Evolutionary conservation across 2,329 filamentous ascomycete genomes (phyloP), one percentile per base, ranked within the genome.

Genomic region (Colletotrichum lupini): DNA sequence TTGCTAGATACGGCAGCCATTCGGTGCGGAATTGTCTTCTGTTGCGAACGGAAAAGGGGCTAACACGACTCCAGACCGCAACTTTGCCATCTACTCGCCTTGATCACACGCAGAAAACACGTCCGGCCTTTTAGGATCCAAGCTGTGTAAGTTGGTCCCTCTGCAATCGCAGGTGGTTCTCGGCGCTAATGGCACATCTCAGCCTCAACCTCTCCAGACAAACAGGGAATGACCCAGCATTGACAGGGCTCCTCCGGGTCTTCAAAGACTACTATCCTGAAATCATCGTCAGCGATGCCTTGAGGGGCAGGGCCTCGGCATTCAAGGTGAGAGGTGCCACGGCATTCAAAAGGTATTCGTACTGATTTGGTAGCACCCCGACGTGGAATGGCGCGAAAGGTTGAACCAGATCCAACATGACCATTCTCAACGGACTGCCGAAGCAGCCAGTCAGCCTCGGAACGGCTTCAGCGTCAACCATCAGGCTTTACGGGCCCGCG

Each of bases 181-280:
- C n/a, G 61, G n/a, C 60, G 49, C 75, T 57, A 30, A 69, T n/a
- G 42, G 5, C 2, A 26, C 12, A 11, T 28, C 5, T 12, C 63
- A 92, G 90, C 62, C 84, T 92, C 75, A 85, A 85, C 49, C 80
- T 92, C 42, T 88, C 89, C 3, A 83, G 90, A 56, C 89, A 91
- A 77, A 89, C 87, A 5, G 92, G 92, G 22, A 93, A 93, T 78
- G 95, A 97, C 68, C 92, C 92, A 61, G 89, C 91, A 64, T 84
- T 97, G 46, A 87, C 93, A 49, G 93, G 93, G 3, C 85, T 97
- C 22, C 85, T 97, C 62, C 90, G 93, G 68, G 91, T 96, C n/a
- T 97, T 92, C 84, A 97, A 97, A 80, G 94, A 96, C 80, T 97
- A 96, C 81, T 97, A 96, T 78, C 94, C 95, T 0, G 94, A 97